Conservation (phyloP, 805 yeast genomes). For the Saccharomycopsis guyanensis region DNA sequence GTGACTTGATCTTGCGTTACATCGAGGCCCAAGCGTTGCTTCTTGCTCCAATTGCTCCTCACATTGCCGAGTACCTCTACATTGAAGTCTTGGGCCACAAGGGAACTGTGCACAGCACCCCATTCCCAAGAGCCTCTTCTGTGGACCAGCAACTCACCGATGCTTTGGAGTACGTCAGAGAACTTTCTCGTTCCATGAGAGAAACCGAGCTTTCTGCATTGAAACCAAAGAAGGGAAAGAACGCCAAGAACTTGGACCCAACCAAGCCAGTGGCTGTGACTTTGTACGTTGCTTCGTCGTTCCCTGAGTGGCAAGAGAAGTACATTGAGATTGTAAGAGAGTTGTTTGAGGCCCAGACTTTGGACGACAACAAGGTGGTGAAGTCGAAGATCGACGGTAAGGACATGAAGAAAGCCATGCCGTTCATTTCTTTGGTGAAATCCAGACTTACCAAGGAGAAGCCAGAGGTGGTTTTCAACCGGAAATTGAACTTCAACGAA, state of each 20-base stretch:
- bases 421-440: slow-evolving; percentile 81
- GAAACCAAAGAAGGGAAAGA: slow-evolving; percentile 80
- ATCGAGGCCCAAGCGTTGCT: slow-evolving; percentile 81
- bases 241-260: slow-evolving; percentile 66
- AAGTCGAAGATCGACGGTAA: slow-evolving; percentile 61
- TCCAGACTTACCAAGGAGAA: slow-evolving; percentile 65
- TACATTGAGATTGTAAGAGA: slow-evolving; percentile 76
- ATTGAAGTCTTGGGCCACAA: slow-evolving; percentile 67
- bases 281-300: slow-evolving; percentile 68
- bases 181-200: slow-evolving; percentile 74
- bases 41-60: slow-evolving; percentile 92
- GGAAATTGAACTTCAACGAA: slow-evolving; percentile 83
- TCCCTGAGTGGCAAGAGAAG: slow-evolving; percentile 86
- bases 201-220: slow-evolving; percentile 84
- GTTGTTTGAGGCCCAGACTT: slow-evolving; percentile 54
- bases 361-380: slow-evolving; percentile 58
- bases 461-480: slow-evolving; percentile 76
- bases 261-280: slow-evolving; percentile 66
- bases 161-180: slow-evolving; percentile 73
- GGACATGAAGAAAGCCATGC: slow-evolving; percentile 98
- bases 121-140: slow-evolving; percentile 75
- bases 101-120: slow-evolving; percentile 58
- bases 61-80: slow-evolving; percentile 85
- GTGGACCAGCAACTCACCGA: slow-evolving; percentile 54
- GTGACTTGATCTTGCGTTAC: slow-evolving; percentile 70